Evolutionary conservation across 2,329 filamentous ascomycete species (phyloP).

Genomic region (Monosporascus sp.): DNA sequence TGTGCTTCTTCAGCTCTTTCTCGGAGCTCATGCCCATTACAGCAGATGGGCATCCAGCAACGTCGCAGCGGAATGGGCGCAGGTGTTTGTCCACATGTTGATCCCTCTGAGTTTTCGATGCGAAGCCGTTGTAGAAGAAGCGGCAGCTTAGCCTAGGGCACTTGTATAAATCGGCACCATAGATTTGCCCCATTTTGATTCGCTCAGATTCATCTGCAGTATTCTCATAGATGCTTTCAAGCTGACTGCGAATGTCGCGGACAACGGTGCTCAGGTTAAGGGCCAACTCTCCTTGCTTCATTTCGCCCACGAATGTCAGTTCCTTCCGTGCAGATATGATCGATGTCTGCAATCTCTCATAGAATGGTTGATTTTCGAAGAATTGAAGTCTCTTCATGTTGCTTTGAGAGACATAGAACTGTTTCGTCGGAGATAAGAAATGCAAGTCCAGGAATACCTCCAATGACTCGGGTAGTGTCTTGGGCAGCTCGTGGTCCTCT

Average conservation of each 20-base stretch:
- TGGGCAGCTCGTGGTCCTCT: neutral
- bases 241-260: neutral
- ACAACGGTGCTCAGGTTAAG: neutral
- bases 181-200: constrained; percentile 17
- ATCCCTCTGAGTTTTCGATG: constrained; percentile 22
- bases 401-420: neutral
- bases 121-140: constrained; percentile 37
- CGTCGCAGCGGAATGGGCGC: constrained; percentile 30
- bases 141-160: constrained; percentile 33
- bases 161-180: constrained; percentile 33
- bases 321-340: neutral
- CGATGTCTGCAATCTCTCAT: neutral
- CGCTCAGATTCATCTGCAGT: constrained; percentile 12
- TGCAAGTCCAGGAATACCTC: constrained; percentile 1
- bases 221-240: constrained; percentile 1
- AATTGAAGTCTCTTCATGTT: neutral
- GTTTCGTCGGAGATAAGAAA: neutral
- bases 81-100: constrained; percentile 31
- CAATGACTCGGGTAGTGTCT: neutral
- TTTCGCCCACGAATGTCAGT: neutral
- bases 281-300: neutral
- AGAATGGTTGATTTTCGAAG: neutral
- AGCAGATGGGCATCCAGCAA: neutral
- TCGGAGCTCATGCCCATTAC: neutral
- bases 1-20: constrained; percentile 1